Conservation (phyloP, 2,329 filamentous ascomycete species). For the Biscogniauxia marginata region DNA sequence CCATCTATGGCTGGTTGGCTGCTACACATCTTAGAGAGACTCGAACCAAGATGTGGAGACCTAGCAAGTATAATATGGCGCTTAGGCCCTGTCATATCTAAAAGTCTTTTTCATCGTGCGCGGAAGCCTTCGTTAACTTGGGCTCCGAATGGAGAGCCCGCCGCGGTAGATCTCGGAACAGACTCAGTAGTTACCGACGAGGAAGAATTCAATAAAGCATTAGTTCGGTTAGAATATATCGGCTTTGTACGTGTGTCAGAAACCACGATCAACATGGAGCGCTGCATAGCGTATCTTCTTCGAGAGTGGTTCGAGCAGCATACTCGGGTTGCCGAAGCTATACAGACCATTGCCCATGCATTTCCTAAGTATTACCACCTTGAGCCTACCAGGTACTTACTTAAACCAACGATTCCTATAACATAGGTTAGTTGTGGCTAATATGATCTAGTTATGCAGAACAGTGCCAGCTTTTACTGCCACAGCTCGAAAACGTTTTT, state of each 20-base stretch:
- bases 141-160: slow-evolving; percentile 1
- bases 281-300: slow-evolving; percentile 1
- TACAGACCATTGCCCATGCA: slow-evolving; percentile 1
- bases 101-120: not conserved
- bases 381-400: not conserved
- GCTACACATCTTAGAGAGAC: not conserved
- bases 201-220: not conserved
- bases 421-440: too few species aligned
- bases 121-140: slow-evolving; percentile 4
- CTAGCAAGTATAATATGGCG: slow-evolving; percentile 5
- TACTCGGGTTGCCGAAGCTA: slow-evolving; percentile 3
- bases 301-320: not conserved
- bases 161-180: not conserved
- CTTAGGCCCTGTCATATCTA: slow-evolving; percentile 4
- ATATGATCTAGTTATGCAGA: not conserved
- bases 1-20: slow-evolving; percentile 3
- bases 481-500: not conserved
- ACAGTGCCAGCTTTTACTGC: not conserved
- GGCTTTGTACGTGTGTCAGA: slow-evolving; percentile 3
- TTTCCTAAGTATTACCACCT: slow-evolving; percentile 3
- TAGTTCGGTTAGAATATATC: slow-evolving; percentile 2
- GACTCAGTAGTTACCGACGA: not conserved
- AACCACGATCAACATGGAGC: slow-evolving; percentile 1
- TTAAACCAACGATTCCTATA: not conserved
- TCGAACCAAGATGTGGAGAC: not conserved